phyloP scores from a whole-genome alignment of 1,284 basidiomycete species.

The Ceratobasidium sp. region DNA sequence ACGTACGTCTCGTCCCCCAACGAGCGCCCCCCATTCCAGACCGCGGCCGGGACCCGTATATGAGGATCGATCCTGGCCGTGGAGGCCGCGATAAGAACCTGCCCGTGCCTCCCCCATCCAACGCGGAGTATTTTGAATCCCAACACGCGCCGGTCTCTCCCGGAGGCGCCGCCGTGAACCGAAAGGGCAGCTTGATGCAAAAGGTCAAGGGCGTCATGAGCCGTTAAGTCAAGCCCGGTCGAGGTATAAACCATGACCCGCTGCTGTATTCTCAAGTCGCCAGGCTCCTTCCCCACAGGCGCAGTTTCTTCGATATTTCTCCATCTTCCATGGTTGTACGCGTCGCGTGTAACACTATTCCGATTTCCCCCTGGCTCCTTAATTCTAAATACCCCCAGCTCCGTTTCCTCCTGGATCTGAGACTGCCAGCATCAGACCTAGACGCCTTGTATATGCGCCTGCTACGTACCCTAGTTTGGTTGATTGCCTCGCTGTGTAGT shows the following conservation, averaged over 20 bases:
- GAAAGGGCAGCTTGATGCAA: conserved; percentile 41
- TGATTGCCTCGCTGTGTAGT: conserved; percentile 1
- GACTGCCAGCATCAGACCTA: conserved; percentile 18
- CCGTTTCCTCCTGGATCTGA: conserved; percentile 4
- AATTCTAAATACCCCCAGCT: conserved; percentile 21
- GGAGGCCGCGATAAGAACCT: conserved; percentile 35
- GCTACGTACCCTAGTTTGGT: conserved; percentile 6
- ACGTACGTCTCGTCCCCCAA: conserved; percentile 21
- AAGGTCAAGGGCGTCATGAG: conserved; percentile 44
- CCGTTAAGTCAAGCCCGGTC: conserved; percentile 13
- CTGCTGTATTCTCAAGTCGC: not conserved
- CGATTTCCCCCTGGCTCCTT: not conserved
- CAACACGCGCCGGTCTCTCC: not conserved
- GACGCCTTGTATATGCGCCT: conserved; percentile 36
- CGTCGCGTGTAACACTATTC: conserved; percentile 10
- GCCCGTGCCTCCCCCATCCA: conserved; percentile 31
- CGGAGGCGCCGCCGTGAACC: not conserved
- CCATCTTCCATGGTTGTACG: conserved; percentile 20
- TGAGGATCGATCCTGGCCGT: not conserved
- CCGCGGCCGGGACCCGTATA: not conserved
- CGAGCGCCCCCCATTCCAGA: conserved; percentile 25
- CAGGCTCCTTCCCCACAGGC: not conserved
- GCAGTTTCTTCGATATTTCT: conserved; percentile 20
- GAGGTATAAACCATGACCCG: not conserved
- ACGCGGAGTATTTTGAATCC: conserved; percentile 41